phyloP scores from a whole-genome alignment of 192 early-diverging fungal genomes.

The Oehlia diaphana region DNA sequence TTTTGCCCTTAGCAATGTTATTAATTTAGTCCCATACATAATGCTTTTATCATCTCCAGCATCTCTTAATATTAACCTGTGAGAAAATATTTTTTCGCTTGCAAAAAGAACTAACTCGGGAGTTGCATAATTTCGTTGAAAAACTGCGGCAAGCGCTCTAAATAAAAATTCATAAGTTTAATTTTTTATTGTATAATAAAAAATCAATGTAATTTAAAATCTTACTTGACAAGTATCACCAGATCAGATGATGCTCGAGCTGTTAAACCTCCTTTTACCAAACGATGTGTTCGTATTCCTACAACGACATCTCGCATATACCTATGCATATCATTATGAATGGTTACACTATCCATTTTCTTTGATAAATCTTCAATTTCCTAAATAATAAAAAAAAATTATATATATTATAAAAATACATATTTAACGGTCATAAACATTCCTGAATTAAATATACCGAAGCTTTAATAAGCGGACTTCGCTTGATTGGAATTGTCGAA shows the following conservation, averaged over 20 bases:
- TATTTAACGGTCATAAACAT: not conserved
- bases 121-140: slow-evolving; percentile 51
- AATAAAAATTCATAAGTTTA: not conserved
- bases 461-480: not conserved
- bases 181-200: not conserved
- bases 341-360: slow-evolving; percentile 41
- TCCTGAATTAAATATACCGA: not conserved
- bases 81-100: slow-evolving; percentile 58
- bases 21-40: slow-evolving; percentile 24
- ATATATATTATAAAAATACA: not conserved
- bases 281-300: slow-evolving; percentile 55
- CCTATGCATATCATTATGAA: slow-evolving; percentile 53
- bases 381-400: slow-evolving; percentile 30
- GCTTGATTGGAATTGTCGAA: not conserved
- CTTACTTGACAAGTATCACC: slow-evolving; percentile 50
- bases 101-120: slow-evolving; percentile 55
- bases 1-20: not conserved
- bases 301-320: slow-evolving; percentile 63
- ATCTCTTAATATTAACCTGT: slow-evolving; percentile 42
- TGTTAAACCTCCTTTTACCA: slow-evolving; percentile 55
- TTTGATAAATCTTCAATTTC: slow-evolving; percentile 51
- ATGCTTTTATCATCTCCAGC: slow-evolving; percentile 15
- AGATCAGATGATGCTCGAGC: slow-evolving; percentile 53
- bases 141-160: slow-evolving; percentile 52
- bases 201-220: not conserved